Percentiles rank a stretch among this genome's conserved stretches.
Evolutionary conservation across 768 basidiomycete species (phyloP).

Genomic region (Mrakia hoshinonis): DNA sequence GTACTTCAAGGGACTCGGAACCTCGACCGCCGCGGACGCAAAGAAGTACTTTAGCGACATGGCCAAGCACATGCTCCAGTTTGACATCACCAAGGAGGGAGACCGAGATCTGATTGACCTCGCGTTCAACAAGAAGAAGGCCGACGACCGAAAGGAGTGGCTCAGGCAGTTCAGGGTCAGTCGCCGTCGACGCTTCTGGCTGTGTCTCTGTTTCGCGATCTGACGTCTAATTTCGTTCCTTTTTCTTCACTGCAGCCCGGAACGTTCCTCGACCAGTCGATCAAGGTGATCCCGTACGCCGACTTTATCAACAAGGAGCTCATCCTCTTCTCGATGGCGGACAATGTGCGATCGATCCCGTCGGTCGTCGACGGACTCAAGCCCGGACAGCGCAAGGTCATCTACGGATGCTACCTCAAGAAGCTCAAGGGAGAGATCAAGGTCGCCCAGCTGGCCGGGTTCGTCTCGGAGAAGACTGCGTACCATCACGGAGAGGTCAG

Average conservation of each 20-base stretch:
- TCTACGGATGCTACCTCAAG: constrained; percentile 92
- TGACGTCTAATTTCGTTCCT: background rate
- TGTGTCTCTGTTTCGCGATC: no score
- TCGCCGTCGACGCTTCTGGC: background rate
- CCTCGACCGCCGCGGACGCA: constrained; percentile 79
- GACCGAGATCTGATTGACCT: constrained; percentile 88
- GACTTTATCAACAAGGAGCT: constrained; percentile 98
- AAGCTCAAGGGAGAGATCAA: constrained; percentile 89
- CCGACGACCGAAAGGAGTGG: constrained; percentile 98
- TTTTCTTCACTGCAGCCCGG: constrained; percentile 57
- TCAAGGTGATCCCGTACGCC: constrained; percentile 72
- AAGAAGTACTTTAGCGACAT: constrained; percentile 88
- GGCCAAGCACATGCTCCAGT: constrained; percentile 88
- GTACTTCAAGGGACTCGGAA: constrained; percentile 99
- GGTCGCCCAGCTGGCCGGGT: constrained; percentile 91
- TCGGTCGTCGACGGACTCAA: constrained; percentile 89
- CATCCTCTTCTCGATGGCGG: constrained; percentile 98
- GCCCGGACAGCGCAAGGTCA: constrained; percentile 92
- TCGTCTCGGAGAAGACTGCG: constrained; percentile 82
- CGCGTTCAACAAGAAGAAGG: constrained; percentile 99
- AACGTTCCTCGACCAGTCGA: constrained; percentile 81
- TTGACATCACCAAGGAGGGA: constrained; percentile 66
- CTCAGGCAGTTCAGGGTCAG: constrained; percentile 77
- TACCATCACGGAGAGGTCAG: constrained; percentile 95
- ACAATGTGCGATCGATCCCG: constrained; percentile 96